Evolutionary conservation across 1,284 basidiomycete species (phyloP), one percentile per base, ranked within the genome.

Genomic region (Limonomyces culmigenus): DNA sequence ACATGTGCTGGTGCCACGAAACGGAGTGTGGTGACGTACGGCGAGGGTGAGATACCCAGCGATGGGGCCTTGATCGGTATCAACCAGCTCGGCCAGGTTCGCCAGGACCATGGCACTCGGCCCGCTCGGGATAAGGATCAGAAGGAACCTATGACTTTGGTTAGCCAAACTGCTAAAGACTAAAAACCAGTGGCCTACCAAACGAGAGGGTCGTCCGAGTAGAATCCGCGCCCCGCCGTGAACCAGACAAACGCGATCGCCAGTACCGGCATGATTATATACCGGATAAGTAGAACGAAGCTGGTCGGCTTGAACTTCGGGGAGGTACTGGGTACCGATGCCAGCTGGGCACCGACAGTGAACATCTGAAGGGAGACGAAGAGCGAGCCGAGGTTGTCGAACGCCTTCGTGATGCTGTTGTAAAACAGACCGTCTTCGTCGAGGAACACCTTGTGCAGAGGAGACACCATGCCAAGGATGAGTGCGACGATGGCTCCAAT

Each of bases 21-120:
- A 17, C 23, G 1, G 10, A 6, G n/a, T n/a, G n/a, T n/a, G n/a
- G n/a, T n/a, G n/a, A 46, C 51, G 29, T 39, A 51, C 51, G 13
- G 53, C 45, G 4, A 50, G 38, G n/a, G 49, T 50, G 12, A 55
- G 46, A 40, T 50, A 53, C 2, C 50, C 50, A 10, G 50, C 48
- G 18, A 55, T 50, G 3, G 49, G 47, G 6, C 49, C 53, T 37
- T 53, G 50, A 36, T 49, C 49, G 29, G 48, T 41, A 34, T 53
- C 38, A 14, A 50, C 48, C 13, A 53, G 35, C 38, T 53, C 53
- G 4, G 53, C 50, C 31, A 55, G 43, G 41, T 44, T 55, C 6
- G 49, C 47, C 13, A 55, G 47, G 15, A 55, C 38, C 53, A 55
- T 52, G 6, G 53, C 53, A 8, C 51, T 50, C 10, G 52, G 53